Conservation (phyloP, 768 basidiomycete species). For the Boletus pseudo-olivaceus region DNA sequence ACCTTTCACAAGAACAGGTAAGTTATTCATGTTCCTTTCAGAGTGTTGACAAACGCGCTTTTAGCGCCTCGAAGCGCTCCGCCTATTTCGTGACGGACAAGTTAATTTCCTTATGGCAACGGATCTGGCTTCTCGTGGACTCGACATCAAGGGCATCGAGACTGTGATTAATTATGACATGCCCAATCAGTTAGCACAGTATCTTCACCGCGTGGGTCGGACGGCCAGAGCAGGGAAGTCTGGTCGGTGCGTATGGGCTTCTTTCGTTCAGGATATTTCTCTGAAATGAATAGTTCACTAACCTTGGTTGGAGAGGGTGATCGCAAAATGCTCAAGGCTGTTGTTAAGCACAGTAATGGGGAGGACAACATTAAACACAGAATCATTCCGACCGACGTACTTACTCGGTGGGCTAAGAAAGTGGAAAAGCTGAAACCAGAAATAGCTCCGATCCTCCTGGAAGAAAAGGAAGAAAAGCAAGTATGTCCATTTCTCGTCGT, state of each 20-base stretch:
- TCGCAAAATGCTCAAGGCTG: constrained; percentile 93
- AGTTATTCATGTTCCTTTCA: constrained; percentile 10
- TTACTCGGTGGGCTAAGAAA: constrained; percentile 67
- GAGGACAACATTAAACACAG: constrained; percentile 87
- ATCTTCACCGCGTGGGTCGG: constrained; percentile 94
- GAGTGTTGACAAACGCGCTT: constrained; percentile 4
- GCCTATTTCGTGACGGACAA: constrained; percentile 79
- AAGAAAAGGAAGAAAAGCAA: constrained; percentile 95
- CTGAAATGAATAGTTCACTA: constrained; percentile 60
- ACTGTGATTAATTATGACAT: constrained; percentile 99
- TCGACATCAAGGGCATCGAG: constrained; percentile 97
- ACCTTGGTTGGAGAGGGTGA: constrained; percentile 95
- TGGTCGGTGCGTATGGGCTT: constrained; percentile 64
- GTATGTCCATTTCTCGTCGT: constrained; percentile 38
- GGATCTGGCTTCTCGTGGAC: constrained; percentile 89
- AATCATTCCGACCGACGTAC: constrained; percentile 72
- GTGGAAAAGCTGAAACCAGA: constrained; percentile 72
- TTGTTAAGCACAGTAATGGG: constrained; percentile 80
- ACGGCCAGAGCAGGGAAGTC: constrained; percentile 93
- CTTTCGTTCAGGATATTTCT: background rate
- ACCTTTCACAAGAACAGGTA: constrained; percentile 95
- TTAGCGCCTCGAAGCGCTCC: constrained; percentile 82
- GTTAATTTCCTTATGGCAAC: constrained; percentile 97
- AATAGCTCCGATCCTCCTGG: constrained; percentile 72
- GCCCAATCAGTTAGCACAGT: constrained; percentile 89